Conservation (phyloP, 345 rosid species). For the Melastoma malabathricum region DNA sequence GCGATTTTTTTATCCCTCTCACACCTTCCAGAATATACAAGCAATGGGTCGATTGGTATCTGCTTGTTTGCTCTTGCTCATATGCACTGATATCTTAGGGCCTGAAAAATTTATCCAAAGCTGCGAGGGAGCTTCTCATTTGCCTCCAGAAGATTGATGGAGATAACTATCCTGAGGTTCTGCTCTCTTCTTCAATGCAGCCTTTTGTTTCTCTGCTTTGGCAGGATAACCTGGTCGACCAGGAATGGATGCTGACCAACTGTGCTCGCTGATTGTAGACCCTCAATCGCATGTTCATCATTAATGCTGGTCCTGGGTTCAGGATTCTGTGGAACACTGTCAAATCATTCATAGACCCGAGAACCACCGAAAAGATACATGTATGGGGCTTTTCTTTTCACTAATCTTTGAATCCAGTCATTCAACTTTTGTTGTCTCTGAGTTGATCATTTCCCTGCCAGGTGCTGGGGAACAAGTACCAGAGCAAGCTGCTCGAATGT, state of each 20-base stretch:
- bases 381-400: conserved; percentile 19
- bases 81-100: conserved; percentile 34
- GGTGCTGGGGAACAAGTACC: conserved; percentile 88
- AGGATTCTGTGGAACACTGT: conserved; percentile 78
- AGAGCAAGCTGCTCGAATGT: conserved; percentile 82
- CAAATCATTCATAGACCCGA: conserved; percentile 75
- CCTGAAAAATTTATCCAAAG: conserved; percentile 68
- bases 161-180: conserved; percentile 86
- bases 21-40: too few relatives aligned
- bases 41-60: background rate
- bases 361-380: conserved; percentile 78
- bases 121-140: conserved; percentile 66
- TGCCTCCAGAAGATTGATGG: conserved; percentile 70
- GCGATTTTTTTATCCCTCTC: too few relatives aligned
- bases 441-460: conserved; percentile 12
- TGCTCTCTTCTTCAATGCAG: background rate
- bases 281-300: conserved; percentile 84
- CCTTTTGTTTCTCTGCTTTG: background rate
- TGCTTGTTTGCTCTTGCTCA: background rate
- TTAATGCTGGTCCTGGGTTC: conserved; percentile 89
- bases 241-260: conserved; percentile 1
- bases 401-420: background rate
- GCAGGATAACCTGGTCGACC: background rate
- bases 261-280: conserved; percentile 30
- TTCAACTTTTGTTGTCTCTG: conserved; percentile 3